A percentile compares a stretch with the other conserved stretches of the same genome.
These are phyloP conservation scores for Rachicladosporium sp. DNA, from an alignment of 2,329 filamentous ascomycete genomes.

Conservation along the genomic window DNA sequence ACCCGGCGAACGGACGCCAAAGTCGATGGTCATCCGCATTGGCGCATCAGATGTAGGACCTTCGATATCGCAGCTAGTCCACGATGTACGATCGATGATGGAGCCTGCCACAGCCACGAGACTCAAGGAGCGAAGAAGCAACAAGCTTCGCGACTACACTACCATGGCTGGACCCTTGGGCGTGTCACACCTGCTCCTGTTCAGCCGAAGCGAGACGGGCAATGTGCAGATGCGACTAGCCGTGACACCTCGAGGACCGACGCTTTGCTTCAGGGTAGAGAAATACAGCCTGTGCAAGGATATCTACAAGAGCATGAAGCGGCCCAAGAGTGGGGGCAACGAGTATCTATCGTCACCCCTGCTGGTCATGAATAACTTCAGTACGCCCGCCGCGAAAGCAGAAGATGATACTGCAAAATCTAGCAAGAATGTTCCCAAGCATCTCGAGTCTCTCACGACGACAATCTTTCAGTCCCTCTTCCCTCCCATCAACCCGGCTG, in stretches of 20 bases:
- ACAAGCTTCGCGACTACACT: conserved; percentile 81
- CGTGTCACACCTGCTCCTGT: conserved; percentile 83
- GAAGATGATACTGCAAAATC: conserved; percentile 30
- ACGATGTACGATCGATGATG: conserved; percentile 88
- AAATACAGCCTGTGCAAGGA: conserved; percentile 92
- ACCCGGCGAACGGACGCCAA: conserved; percentile 57
- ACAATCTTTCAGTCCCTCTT: conserved; percentile 95
- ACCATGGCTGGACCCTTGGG: conserved; percentile 92
- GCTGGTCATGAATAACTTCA: conserved; percentile 98
- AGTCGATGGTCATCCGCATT: conserved; percentile 97
- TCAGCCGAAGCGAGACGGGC: conserved; percentile 76
- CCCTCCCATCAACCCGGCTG: conserved; percentile 85
- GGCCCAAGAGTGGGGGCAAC: conserved; percentile 64
- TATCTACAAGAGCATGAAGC: conserved; percentile 69
- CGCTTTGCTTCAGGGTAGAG: conserved; percentile 85
- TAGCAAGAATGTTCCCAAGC: conserved; percentile 60
- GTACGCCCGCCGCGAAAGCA: conserved; percentile 33
- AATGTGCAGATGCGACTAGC: conserved; percentile 88
- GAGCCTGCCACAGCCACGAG: conserved; percentile 85
- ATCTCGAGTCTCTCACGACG: conserved; percentile 84
- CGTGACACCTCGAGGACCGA: conserved; percentile 79
- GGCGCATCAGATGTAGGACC: conserved; percentile 87
- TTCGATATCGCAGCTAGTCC: conserved; percentile 80
- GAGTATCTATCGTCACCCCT: conserved; percentile 72
- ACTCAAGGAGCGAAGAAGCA: conserved; percentile 77